phyloP scores from a whole-genome alignment of 1,139 yeast genomes.

The Candida tetrigidarum region DNA sequence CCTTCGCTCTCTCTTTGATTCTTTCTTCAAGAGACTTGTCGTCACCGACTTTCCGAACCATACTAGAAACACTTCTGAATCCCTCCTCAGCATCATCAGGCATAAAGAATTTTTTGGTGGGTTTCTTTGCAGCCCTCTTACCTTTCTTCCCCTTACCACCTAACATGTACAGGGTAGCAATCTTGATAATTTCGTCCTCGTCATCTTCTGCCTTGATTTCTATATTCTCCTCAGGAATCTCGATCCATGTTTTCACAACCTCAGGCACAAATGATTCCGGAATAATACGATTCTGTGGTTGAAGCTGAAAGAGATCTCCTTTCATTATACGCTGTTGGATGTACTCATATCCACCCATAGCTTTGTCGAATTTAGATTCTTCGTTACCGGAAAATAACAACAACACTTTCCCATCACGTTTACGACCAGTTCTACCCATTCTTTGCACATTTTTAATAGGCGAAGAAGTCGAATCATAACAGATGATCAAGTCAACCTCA shows the following conservation, averaged over 20 bases:
- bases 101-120: slow-evolving; percentile 60
- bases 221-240: slow-evolving; percentile 70
- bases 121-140: slow-evolving; percentile 21
- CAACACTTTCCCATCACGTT: slow-evolving; percentile 85
- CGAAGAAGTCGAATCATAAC: slow-evolving; percentile 91
- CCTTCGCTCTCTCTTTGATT: too few species aligned
- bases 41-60: slow-evolving; percentile 41
- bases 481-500: slow-evolving; percentile 91
- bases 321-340: slow-evolving; percentile 69
- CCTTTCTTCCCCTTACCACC: slow-evolving; percentile 32
- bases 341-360: slow-evolving; percentile 81
- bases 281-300: slow-evolving; percentile 63
- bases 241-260: slow-evolving; percentile 59
- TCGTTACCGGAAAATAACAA: slow-evolving; percentile 81
- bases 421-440: slow-evolving; percentile 98
- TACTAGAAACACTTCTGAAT: slow-evolving; percentile 58
- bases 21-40: slow-evolving; percentile 19
- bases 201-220: slow-evolving; percentile 56
- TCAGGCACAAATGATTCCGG: slow-evolving; percentile 60
- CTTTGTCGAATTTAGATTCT: slow-evolving; percentile 75
- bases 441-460: slow-evolving; percentile 94
- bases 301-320: slow-evolving; percentile 42
- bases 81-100: slow-evolving; percentile 81
- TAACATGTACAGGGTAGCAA: slow-evolving; percentile 57
- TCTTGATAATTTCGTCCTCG: slow-evolving; percentile 69